A percentile compares a stretch with the other conserved stretches of the same genome.
Conservation (phyloP, 2,329 filamentous ascomycete genomes). For the Monosporascus sp. region DNA sequence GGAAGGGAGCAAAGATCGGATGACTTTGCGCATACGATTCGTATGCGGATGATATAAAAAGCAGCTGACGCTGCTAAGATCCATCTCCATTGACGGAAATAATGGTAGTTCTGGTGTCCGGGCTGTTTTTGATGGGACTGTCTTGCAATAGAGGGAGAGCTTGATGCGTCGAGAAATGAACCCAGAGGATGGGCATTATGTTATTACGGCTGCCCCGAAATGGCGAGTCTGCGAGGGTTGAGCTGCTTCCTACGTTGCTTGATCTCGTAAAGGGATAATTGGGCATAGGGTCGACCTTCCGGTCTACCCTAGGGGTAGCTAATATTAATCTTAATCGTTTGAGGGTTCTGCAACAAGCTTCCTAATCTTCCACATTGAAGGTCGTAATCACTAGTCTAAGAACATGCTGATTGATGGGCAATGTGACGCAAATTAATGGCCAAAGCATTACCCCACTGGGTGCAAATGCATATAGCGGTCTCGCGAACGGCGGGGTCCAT, state of each 20-base stretch:
- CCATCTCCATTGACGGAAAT: not conserved
- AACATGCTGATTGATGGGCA: too few relatives aligned
- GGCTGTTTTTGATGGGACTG: not conserved
- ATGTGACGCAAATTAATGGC: too few relatives aligned
- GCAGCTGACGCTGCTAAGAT: slow-evolving; percentile 5
- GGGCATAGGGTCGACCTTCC: not conserved
- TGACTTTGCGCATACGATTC: slow-evolving; percentile 5
- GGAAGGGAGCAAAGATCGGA: slow-evolving; percentile 1
- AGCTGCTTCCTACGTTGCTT: not conserved
- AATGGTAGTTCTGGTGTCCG: too few relatives aligned
- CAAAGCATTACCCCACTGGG: too few relatives aligned
- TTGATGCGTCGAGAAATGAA: not conserved
- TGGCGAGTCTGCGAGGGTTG: not conserved
- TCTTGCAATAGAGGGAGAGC: not conserved
- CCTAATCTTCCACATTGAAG: not conserved
- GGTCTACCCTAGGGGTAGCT: not conserved
- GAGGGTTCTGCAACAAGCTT: not conserved
- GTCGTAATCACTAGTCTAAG: not conserved
- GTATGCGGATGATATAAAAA: slow-evolving; percentile 6
- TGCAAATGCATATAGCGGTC: too few relatives aligned
- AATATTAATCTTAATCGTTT: not conserved
- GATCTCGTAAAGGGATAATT: not conserved
- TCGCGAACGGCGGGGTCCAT: too few relatives aligned
- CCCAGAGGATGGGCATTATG: not conserved
- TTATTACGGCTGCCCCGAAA: not conserved